Evolutionary conservation across 768 basidiomycete genomes (phyloP).

Genomic region (Ramaria sp.): DNA sequence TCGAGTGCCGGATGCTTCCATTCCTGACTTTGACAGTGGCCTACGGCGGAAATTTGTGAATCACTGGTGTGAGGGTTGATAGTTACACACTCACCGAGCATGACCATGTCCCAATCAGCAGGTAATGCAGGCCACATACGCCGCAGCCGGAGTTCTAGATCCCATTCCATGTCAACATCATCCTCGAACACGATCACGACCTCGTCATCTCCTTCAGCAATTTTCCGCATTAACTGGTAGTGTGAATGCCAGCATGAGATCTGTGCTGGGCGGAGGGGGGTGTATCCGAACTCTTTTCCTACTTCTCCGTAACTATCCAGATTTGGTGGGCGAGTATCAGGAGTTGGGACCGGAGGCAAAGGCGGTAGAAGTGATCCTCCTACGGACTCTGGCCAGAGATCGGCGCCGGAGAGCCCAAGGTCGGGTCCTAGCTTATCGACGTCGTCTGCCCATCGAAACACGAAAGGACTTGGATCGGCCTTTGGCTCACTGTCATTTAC

Average conservation of each 20-base stretch:
- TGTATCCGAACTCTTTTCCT: not conserved
- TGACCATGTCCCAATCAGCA: slow-evolving; percentile 4
- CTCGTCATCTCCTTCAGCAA: slow-evolving; percentile 3
- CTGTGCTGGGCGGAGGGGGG: not conserved
- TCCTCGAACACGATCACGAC: slow-evolving; percentile 7
- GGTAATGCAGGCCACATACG: not conserved
- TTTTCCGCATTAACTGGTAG: not conserved
- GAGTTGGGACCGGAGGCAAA: not conserved
- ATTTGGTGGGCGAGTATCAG: not conserved
- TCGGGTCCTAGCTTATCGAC: not conserved
- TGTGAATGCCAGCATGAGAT: slow-evolving; percentile 6
- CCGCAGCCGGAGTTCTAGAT: not conserved
- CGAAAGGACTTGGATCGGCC: not conserved
- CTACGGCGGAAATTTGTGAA: not conserved
- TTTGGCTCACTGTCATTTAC: slow-evolving; percentile 2
- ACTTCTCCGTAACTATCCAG: not conserved
- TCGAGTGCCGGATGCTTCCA: not conserved
- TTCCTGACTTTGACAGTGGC: slow-evolving; percentile 6
- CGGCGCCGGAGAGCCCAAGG: not conserved
- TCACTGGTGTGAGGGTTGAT: not conserved
- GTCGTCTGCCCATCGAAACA: slow-evolving; percentile 5
- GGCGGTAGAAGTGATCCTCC: not conserved
- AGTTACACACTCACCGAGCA: not conserved
- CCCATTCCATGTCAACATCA: slow-evolving; percentile 9
- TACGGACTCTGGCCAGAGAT: not conserved